Conservation (phyloP, 2,329 filamentous ascomycete genomes). For the Fusarium gaditjirri region DNA sequence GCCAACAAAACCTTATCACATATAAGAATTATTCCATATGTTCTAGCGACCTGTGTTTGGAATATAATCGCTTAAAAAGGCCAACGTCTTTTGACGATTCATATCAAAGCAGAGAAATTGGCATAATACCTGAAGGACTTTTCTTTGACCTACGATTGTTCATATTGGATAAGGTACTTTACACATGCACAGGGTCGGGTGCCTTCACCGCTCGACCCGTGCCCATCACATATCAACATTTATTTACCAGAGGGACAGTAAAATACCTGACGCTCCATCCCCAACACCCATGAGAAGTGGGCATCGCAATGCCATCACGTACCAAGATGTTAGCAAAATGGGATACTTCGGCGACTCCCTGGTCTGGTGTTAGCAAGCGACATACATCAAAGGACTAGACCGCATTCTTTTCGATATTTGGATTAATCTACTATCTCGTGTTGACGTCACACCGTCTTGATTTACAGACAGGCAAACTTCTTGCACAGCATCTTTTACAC, state of each 20-base stretch:
- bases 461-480: background rate
- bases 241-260: background rate
- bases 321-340: background rate
- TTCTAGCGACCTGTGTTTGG: background rate
- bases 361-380: background rate
- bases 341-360: background rate
- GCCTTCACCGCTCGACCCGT: constrained; percentile 16
- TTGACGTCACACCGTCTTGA: constrained; percentile 36
- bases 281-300: background rate
- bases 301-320: background rate
- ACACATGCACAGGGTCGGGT: background rate
- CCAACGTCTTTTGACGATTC: background rate
- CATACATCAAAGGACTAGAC: background rate
- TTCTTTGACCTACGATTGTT: background rate
- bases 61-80: background rate
- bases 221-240: constrained; percentile 6
- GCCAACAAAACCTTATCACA: constrained; percentile 9
- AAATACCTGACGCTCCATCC: background rate
- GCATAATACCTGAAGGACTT: background rate
- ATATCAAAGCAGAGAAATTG: background rate
- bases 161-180: background rate
- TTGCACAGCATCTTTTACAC: constrained; percentile 19
- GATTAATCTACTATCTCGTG: background rate
- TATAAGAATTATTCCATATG: background rate
- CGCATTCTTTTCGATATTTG: background rate